Evolutionary conservation across 805 yeast genomes (phyloP), one percentile per base, ranked within the genome.

Genomic region (Nakazawaea ishiwadae): DNA sequence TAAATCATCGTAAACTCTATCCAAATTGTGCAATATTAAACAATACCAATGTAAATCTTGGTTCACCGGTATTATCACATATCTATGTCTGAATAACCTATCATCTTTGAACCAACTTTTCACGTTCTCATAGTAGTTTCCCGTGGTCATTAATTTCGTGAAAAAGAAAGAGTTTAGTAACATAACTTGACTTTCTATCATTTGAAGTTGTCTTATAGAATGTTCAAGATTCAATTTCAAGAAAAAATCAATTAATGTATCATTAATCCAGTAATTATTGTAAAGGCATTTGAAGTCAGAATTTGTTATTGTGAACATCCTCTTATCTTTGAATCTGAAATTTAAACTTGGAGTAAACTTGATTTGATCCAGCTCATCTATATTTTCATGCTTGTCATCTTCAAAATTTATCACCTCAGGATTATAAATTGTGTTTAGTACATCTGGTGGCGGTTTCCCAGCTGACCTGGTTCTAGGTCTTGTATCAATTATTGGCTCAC

Each of bases 191-290:
- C 62, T 54, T 2, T 64, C 59, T 7, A 49, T 39, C 10, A 66
- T 50, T 4, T 62, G 53, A 4, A 55, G 51, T 5, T 28, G 15
- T 16, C 39, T 37, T 19, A 34, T 35, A 20, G 50, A 34, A 24
- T 45, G 44, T 47, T 67, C 76, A 6, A 77, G 68, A 48, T 72
- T 75, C 54, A 70, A 82, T 44, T 76, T 77, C 21, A 87, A 68
- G 53, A 86, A 89, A 56, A 91, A 91, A 58, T 88, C 96, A 42
- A 93, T 81, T 37, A 93, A 66, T 0, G 84, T 75, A 54, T 93
- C 99, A 62, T 93, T 91, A 37, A 93, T 76, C 90, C 96, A 91
- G 47, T 84, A 86, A 35, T 81, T 80, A 44, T 83, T 81, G 53
- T 81, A 79, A 8, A 91, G 68, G 34, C 96, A 84, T 47, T 76